These are phyloP conservation scores for Cotoneaster glaucophyllus DNA, from an alignment of 306 rosid species.

Conservation along the genomic window DNA sequence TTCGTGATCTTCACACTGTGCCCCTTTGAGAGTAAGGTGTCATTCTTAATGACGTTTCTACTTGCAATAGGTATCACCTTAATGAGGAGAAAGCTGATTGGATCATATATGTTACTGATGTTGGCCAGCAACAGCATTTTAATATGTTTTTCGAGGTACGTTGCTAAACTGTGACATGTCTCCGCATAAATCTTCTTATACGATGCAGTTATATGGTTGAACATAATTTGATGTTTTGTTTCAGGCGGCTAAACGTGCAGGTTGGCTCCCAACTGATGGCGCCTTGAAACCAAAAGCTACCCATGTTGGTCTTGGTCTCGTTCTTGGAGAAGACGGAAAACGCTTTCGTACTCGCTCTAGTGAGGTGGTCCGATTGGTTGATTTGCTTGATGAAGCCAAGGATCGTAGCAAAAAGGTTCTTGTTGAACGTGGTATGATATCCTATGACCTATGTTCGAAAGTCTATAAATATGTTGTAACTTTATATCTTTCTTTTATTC, in stretches of 20 bases:
- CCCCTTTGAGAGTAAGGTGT: background rate
- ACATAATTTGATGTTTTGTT: slow-evolving; percentile 21
- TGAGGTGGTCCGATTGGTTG: slow-evolving; percentile 86
- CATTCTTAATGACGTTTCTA: slow-evolving; percentile 19
- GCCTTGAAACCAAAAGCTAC: slow-evolving; percentile 54
- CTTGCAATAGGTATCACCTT: slow-evolving; percentile 69
- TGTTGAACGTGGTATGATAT: slow-evolving; percentile 69
- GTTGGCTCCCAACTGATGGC: slow-evolving; percentile 72
- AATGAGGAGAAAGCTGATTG: slow-evolving; percentile 88
- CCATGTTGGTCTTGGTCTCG: slow-evolving; percentile 96
- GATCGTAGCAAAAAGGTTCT: slow-evolving; percentile 69
- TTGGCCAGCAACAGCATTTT: slow-evolving; percentile 95
- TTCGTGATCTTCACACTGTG: background rate
- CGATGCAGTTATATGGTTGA: slow-evolving; percentile 9
- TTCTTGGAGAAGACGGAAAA: slow-evolving; percentile 93
- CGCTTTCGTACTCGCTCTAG: slow-evolving; percentile 79
- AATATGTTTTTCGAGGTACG: slow-evolving; percentile 89
- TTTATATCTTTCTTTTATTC: no score
- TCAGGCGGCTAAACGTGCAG: slow-evolving; percentile 86
- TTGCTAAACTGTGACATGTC: slow-evolving; percentile 6
- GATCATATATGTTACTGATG: slow-evolving; percentile 89
- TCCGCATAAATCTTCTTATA: background rate
- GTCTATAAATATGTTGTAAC: background rate
- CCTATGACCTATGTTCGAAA: background rate
- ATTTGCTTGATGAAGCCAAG: slow-evolving; percentile 98